A percentile compares a stretch with the other conserved stretches of the same genome.
These are phyloP conservation scores for Artemisia argyi DNA, from an alignment of 129 eudicot species.

Conservation along the genomic window DNA sequence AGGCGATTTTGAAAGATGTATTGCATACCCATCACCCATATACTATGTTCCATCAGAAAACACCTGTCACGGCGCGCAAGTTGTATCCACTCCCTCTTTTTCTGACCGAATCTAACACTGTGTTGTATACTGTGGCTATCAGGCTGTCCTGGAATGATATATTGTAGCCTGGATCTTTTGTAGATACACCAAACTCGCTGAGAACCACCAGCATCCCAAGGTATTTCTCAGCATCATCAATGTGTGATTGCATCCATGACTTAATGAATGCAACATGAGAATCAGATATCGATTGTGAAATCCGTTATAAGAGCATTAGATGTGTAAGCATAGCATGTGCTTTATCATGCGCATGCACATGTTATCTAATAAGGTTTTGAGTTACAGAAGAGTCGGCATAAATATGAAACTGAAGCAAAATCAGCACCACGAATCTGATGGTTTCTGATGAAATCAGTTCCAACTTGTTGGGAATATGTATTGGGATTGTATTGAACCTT, in stretches of 20 bases:
- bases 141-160: slow-evolving; percentile 49
- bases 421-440: slow-evolving; percentile 89
- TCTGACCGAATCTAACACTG: slow-evolving; percentile 61
- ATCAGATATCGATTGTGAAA: slow-evolving; percentile 53
- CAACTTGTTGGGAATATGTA: slow-evolving; percentile 74
- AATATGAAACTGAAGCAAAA: slow-evolving; percentile 84
- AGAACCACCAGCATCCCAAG: no score
- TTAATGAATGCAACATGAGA: no score
- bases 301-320: slow-evolving; percentile 48
- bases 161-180: slow-evolving; percentile 47
- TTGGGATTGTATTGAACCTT: slow-evolving; percentile 74
- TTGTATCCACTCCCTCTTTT: slow-evolving; percentile 93
- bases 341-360: not conserved
- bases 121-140: slow-evolving; percentile 64
- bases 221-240: no score
- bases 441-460: slow-evolving; percentile 91
- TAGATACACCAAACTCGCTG: no score
- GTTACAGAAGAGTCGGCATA: slow-evolving; percentile 61
- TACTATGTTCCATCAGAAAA: slow-evolving; percentile 91
- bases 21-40: slow-evolving; percentile 93
- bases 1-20: slow-evolving; percentile 67
- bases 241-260: no score
- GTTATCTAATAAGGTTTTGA: not conserved
- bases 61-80: slow-evolving; percentile 86
- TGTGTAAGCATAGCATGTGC: not conserved